Conservation (phyloP, 495 filamentous ascomycete genomes). For the Penicillium bovifimosum region DNA sequence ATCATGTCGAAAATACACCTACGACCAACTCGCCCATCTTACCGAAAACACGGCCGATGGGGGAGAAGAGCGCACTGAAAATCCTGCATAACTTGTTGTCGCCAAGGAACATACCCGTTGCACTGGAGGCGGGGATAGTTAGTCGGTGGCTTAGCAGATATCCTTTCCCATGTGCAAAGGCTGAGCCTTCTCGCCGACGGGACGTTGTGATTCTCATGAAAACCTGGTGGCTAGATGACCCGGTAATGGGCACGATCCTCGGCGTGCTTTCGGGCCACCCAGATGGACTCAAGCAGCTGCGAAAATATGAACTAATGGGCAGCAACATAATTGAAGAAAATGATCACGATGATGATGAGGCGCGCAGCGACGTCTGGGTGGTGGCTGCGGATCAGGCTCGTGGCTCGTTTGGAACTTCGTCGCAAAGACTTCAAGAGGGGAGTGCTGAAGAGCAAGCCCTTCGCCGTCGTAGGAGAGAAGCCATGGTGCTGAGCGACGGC, state of each 20-base stretch:
- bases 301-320: slow-evolving; percentile 41
- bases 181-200: slow-evolving; percentile 33
- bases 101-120: slow-evolving; percentile 33
- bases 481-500: slow-evolving; percentile 50
- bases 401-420: slow-evolving; percentile 22
- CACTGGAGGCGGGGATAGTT: slow-evolving; percentile 41
- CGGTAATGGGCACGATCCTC: slow-evolving; percentile 42
- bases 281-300: slow-evolving; percentile 38
- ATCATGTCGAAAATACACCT: slow-evolving; percentile 35
- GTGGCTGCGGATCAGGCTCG: slow-evolving; percentile 44
- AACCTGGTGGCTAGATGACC: slow-evolving; percentile 43
- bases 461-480: slow-evolving; percentile 47
- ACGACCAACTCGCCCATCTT: slow-evolving; percentile 38
- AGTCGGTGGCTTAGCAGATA: slow-evolving; percentile 46
- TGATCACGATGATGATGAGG: slow-evolving; percentile 43
- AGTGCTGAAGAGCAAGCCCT: slow-evolving; percentile 46
- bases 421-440: slow-evolving; percentile 39
- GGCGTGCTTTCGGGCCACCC: slow-evolving; percentile 27
- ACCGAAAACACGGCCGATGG: slow-evolving; percentile 40
- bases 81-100: slow-evolving; percentile 34
- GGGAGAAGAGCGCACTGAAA: slow-evolving; percentile 38
- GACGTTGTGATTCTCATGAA: slow-evolving; percentile 44
- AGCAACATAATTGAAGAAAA: slow-evolving; percentile 40
- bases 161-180: slow-evolving; percentile 42
- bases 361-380: slow-evolving; percentile 48